Conservation (phyloP, 139 green algal species). For the Chlamydomonas sp. region DNA sequence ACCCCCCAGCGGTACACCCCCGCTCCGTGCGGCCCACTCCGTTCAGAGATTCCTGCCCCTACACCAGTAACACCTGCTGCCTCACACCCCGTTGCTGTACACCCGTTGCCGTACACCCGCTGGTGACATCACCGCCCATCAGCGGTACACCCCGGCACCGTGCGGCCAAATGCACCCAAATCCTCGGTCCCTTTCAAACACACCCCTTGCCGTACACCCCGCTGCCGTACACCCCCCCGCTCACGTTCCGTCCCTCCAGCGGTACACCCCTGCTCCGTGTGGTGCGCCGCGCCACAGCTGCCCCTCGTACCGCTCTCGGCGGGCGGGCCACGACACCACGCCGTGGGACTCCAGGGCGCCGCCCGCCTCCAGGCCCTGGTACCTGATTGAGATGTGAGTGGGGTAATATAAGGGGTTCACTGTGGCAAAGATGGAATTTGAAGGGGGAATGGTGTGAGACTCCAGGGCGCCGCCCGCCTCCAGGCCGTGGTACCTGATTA, state of each 20-base stretch:
- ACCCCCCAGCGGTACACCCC: no score
- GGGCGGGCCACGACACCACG: slow-evolving; percentile 31
- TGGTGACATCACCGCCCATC: background rate
- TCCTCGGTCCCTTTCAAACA: background rate
- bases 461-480: slow-evolving; percentile 64
- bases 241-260: slow-evolving; percentile 67
- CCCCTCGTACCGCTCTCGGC: slow-evolving; percentile 59
- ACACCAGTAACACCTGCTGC: no score
- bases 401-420: background rate
- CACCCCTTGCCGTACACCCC: background rate
- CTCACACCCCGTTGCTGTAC: background rate
- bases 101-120: background rate
- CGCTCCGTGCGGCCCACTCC: no score
- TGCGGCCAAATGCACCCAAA: background rate
- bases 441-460: slow-evolving; percentile 37
- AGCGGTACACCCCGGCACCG: background rate
- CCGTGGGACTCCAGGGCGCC: slow-evolving; percentile 70
- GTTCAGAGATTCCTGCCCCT: no score
- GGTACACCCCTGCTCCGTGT: slow-evolving; percentile 71
- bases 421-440: background rate
- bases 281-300: slow-evolving; percentile 66
- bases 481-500: slow-evolving; percentile 56
- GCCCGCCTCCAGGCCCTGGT: slow-evolving; percentile 62
- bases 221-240: background rate
- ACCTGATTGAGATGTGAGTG: slow-evolving; percentile 1